Evolutionary conservation across 2,329 filamentous ascomycete genomes (phyloP), one percentile per base, ranked within the genome.

Genomic region (Ceratocystis cacaofunesta): DNA sequence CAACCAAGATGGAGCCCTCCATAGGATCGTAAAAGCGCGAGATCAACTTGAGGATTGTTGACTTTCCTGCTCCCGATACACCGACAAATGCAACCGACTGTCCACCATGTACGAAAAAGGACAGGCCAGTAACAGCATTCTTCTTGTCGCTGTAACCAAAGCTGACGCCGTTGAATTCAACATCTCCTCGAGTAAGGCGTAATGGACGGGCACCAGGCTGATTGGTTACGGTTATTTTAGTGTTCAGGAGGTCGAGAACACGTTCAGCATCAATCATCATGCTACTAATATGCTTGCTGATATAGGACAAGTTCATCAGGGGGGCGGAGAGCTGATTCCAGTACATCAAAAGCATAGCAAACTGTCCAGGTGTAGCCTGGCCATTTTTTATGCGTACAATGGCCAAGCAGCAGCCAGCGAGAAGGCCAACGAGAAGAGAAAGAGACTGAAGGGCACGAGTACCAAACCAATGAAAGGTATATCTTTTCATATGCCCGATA

Each of bases 311-410:
- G 73, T 88, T 89, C 69, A 85, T 85, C 64, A 90, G 78, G 1
- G 87, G 87, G 1, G 82, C 80, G 57, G 87, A 86, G 46, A 90
- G 78, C 71, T 90, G 87, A 19, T 82, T 81, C 86, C 89, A 89
- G 73, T 90, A 90, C 64, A 85, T 86, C 67, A 90, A 75, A 17
- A 90, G 77, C 74, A 85, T 83, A 65, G 88, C 84, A 69, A 90
- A 89, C 69, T 87, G 80, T 65, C 87, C 87, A 10, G 87, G 77
- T 4, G 82, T 82, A 3, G 82, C 80, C 63, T 80, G 74, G 1
- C 80, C 80, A n/a, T 78, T 79, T 1, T 80, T 85, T 64, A 90
- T 85, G 68, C 88, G 85, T 72, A 85, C 87, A 0, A 85, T 80
- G 1, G 82, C 82, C 50, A 85, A 70, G 69, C 83, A 82, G 1